These are phyloP conservation scores for Termitomyces sp. DNA, from an alignment of 768 basidiomycete species.

Conservation along the genomic window DNA sequence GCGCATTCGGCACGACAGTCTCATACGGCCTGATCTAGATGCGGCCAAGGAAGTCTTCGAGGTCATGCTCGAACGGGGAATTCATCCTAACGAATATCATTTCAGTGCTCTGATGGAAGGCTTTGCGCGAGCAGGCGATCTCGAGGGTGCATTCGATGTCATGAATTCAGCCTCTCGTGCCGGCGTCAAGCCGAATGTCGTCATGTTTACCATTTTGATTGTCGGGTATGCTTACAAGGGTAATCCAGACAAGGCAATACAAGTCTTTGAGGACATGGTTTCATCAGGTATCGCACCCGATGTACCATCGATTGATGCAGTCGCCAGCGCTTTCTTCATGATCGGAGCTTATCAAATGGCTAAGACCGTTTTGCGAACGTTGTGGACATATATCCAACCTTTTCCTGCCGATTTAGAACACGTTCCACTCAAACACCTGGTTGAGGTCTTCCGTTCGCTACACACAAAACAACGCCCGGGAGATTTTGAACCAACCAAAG, in stretches of 20 bases:
- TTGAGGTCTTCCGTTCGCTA: slow-evolving; percentile 41
- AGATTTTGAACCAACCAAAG: slow-evolving; percentile 21
- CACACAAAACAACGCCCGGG: slow-evolving; percentile 14
- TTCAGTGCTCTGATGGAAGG: slow-evolving; percentile 74
- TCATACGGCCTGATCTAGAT: slow-evolving; percentile 43
- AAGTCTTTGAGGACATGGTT: slow-evolving; percentile 60
- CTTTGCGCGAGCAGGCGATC: slow-evolving; percentile 55
- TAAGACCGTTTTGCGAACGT: slow-evolving; percentile 44
- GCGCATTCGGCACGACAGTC: slow-evolving; percentile 59
- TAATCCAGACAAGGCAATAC: slow-evolving; percentile 46
- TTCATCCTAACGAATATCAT: slow-evolving; percentile 70
- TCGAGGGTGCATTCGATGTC: slow-evolving; percentile 47
- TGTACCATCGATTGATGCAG: slow-evolving; percentile 62
- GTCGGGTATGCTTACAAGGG: slow-evolving; percentile 61
- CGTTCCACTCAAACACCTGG: slow-evolving; percentile 41
- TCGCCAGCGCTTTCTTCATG: slow-evolving; percentile 62
- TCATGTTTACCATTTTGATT: slow-evolving; percentile 77
- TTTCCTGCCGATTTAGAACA: slow-evolving; percentile 46
- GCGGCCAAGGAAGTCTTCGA: slow-evolving; percentile 51
- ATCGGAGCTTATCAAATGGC: slow-evolving; percentile 48
- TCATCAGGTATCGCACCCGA: slow-evolving; percentile 61
- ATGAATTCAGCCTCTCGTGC: slow-evolving; percentile 46
- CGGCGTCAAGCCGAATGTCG: slow-evolving; percentile 52
- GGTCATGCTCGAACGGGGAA: slow-evolving; percentile 57
- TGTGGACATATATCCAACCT: slow-evolving; percentile 63